These are phyloP conservation scores for Candida yuanshanica DNA, from an alignment of 805 yeast species.

Conservation along the genomic window DNA sequence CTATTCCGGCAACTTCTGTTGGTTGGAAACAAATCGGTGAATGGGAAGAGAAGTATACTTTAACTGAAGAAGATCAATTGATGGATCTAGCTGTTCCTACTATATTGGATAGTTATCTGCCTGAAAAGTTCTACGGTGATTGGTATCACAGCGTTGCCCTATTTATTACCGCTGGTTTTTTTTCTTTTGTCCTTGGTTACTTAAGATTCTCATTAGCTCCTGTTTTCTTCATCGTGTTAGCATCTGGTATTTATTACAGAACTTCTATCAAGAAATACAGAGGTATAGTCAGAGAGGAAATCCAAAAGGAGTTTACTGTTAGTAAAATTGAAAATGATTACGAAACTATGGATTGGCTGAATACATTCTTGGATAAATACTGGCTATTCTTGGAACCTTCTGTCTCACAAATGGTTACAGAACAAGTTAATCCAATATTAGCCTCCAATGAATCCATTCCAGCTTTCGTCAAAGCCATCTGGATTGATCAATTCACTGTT, in stretches of 20 bases:
- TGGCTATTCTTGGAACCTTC: constrained; percentile 92
- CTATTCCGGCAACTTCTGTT: constrained; percentile 63
- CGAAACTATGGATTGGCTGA: constrained; percentile 95
- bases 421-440: constrained; percentile 77
- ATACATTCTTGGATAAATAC: constrained; percentile 80
- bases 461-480: constrained; percentile 71
- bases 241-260: constrained; percentile 68
- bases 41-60: constrained; percentile 65
- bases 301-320: constrained; percentile 81
- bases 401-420: constrained; percentile 77
- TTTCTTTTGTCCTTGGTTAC: constrained; percentile 78
- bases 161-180: constrained; percentile 56
- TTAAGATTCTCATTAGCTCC: constrained; percentile 75
- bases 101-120: constrained; percentile 66
- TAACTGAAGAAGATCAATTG: constrained; percentile 63
- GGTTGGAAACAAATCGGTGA: constrained; percentile 96
- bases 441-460: constrained; percentile 77
- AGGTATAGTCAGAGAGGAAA: constrained; percentile 63
- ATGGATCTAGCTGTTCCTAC: constrained; percentile 72
- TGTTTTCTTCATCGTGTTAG: constrained; percentile 62
- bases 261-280: constrained; percentile 79
- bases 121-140: constrained; percentile 79
- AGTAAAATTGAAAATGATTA: constrained; percentile 79
- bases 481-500: constrained; percentile 83
- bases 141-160: constrained; percentile 92